Conservation (phyloP, 2,329 filamentous ascomycete species). For the Bisporella sp. region DNA sequence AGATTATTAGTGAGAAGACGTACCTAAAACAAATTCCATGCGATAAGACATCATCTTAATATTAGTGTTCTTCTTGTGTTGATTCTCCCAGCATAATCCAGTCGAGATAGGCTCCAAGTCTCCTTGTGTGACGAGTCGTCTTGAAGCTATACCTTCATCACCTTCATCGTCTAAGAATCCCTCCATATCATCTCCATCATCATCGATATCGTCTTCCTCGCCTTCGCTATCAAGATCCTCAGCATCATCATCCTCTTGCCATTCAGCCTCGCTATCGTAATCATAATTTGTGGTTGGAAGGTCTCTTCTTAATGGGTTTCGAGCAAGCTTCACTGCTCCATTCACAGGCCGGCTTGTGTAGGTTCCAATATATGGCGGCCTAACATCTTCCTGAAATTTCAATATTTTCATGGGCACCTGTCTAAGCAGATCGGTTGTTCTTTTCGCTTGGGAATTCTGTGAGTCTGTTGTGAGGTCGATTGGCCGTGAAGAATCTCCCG, state of each 20-base stretch:
- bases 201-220: slow-evolving; percentile 60
- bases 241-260: slow-evolving; percentile 62
- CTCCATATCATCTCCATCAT: slow-evolving; percentile 62
- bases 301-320: slow-evolving; percentile 45
- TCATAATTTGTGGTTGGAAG: slow-evolving; percentile 66
- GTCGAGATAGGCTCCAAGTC: slow-evolving; percentile 71
- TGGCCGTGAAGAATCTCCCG: slow-evolving; percentile 16
- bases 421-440: slow-evolving; percentile 14
- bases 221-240: slow-evolving; percentile 53
- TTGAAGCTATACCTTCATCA: slow-evolving; percentile 46
- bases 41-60: slow-evolving; percentile 52
- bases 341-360: slow-evolving; percentile 42
- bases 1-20: slow-evolving; percentile 1
- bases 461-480: slow-evolving; percentile 26
- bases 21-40: slow-evolving; percentile 59
- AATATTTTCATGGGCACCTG: slow-evolving; percentile 24
- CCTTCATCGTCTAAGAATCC: slow-evolving; percentile 62
- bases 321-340: slow-evolving; percentile 41
- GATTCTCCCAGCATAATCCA: slow-evolving; percentile 78
- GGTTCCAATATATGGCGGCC: slow-evolving; percentile 67
- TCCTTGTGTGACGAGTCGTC: slow-evolving; percentile 51
- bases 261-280: slow-evolving; percentile 81
- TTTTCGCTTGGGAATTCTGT: slow-evolving; percentile 25
- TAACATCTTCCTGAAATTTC: slow-evolving; percentile 55
- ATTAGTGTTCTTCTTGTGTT: slow-evolving; percentile 37